Percentiles rank a stretch among this genome's conserved stretches.
Evolutionary conservation across 2,329 filamentous ascomycete species (phyloP).

Genomic region (Bipolaris victoriae): DNA sequence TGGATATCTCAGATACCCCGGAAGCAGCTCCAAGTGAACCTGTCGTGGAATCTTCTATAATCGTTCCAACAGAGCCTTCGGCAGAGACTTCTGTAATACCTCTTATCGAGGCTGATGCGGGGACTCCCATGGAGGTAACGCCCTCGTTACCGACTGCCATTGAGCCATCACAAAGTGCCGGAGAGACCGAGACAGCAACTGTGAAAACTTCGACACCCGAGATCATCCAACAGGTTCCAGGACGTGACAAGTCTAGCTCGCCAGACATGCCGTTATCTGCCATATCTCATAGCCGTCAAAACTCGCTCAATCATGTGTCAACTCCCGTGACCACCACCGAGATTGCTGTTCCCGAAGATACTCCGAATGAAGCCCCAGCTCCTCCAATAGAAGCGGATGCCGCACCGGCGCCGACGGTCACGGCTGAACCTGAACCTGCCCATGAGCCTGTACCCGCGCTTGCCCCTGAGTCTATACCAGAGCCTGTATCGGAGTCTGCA

Average conservation of each 20-base stretch:
- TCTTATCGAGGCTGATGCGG: neutral
- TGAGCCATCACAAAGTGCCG: conserved; percentile 13
- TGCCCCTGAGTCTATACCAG: conserved; percentile 4
- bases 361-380: conserved; percentile 10
- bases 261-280: conserved; percentile 52
- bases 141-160: conserved; percentile 8
- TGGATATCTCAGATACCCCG: conserved; percentile 21
- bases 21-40: neutral
- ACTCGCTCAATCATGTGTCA: conserved; percentile 40
- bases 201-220: conserved; percentile 11
- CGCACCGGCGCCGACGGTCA: conserved; percentile 4
- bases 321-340: conserved; percentile 24
- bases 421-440: conserved; percentile 6
- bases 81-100: neutral
- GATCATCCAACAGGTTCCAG: conserved; percentile 9
- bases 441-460: conserved; percentile 1
- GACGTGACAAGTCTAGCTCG: conserved; percentile 49
- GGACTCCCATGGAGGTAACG: conserved; percentile 7
- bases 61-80: neutral
- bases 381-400: conserved; percentile 7
- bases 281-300: conserved; percentile 48
- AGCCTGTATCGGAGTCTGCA: neutral
- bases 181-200: conserved; percentile 13
- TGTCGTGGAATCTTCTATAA: neutral
- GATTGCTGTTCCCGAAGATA: conserved; percentile 7